A percentile compares a stretch with the other conserved stretches of the same genome.
These are phyloP conservation scores for Fusarium subtropicale DNA, from an alignment of 2,329 filamentous ascomycete genomes.

Conservation along the genomic window DNA sequence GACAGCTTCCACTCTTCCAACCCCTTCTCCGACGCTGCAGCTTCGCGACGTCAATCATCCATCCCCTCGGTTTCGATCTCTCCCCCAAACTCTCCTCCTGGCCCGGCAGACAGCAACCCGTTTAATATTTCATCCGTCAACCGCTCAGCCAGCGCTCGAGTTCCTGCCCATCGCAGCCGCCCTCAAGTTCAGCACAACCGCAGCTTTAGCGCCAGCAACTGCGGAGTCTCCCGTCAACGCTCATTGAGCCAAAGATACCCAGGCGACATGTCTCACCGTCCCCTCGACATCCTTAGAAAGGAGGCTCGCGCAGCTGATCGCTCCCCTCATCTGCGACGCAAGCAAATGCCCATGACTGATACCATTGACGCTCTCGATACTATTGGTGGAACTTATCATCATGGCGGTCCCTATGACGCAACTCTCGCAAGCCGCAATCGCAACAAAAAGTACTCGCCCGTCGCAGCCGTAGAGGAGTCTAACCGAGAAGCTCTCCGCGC, in stretches of 20 bases:
- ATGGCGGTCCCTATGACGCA: slow-evolving; percentile 91
- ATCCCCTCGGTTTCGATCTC: slow-evolving; percentile 27
- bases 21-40: slow-evolving; percentile 50
- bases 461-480: slow-evolving; percentile 78
- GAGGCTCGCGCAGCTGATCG: slow-evolving; percentile 75
- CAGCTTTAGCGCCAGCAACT: slow-evolving; percentile 41
- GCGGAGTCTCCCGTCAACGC: slow-evolving; percentile 25
- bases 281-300: slow-evolving; percentile 73
- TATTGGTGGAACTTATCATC: slow-evolving; percentile 78
- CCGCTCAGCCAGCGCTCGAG: slow-evolving; percentile 46
- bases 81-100: slow-evolving; percentile 35
- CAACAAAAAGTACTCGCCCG: slow-evolving; percentile 71
- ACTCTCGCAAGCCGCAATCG: slow-evolving; percentile 79
- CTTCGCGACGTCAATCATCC: slow-evolving; percentile 33
- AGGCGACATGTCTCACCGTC: slow-evolving; percentile 73
- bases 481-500: slow-evolving; percentile 84
- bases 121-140: slow-evolving; percentile 50
- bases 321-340: slow-evolving; percentile 73
- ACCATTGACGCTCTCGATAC: slow-evolving; percentile 84
- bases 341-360: slow-evolving; percentile 76
- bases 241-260: slow-evolving; percentile 62
- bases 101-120: slow-evolving; percentile 37
- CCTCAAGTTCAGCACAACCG: slow-evolving; percentile 32
- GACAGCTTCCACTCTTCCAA: slow-evolving; percentile 60
- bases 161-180: slow-evolving; percentile 19